phyloP scores from a whole-genome alignment of 169 alveolate genomes.

The Eimeria sp. region DNA sequence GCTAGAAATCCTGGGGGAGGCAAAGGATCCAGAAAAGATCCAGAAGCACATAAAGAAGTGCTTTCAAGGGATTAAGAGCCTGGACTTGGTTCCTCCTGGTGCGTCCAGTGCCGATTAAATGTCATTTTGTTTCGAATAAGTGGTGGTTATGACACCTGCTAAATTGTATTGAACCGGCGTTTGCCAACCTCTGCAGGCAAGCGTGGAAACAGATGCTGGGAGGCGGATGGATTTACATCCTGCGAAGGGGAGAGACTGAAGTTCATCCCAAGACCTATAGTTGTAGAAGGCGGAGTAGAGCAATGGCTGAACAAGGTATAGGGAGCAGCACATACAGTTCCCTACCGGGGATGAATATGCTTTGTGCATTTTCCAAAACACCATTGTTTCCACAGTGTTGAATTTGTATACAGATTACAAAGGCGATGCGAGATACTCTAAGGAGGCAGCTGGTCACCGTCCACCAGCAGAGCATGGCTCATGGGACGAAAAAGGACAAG shows the following conservation, averaged over 20 bases:
- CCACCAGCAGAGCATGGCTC: conserved; percentile 87
- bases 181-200: conserved; percentile 49
- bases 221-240: conserved; percentile 90
- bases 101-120: background rate
- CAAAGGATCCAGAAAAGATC: conserved; percentile 95
- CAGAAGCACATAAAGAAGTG: conserved; percentile 96
- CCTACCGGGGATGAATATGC: background rate
- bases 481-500: conserved; percentile 90
- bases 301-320: conserved; percentile 86
- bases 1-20: conserved; percentile 96
- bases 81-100: conserved; percentile 89
- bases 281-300: conserved; percentile 87
- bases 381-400: background rate
- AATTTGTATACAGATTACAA: conserved; percentile 85
- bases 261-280: conserved; percentile 76
- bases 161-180: conserved; percentile 88
- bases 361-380: background rate
- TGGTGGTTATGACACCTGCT: conserved; percentile 93
- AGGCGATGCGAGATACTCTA: conserved; percentile 85
- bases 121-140: background rate
- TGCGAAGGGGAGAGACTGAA: conserved; percentile 94
- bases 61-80: conserved; percentile 95
- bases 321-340: conserved; percentile 23
- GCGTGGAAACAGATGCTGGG: conserved; percentile 84
- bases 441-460: conserved; percentile 86